Percentiles rank a stretch among this genome's conserved stretches.
phyloP scores from a whole-genome alignment of 805 yeast species.

The Kodamaea hsintzibuensis region DNA sequence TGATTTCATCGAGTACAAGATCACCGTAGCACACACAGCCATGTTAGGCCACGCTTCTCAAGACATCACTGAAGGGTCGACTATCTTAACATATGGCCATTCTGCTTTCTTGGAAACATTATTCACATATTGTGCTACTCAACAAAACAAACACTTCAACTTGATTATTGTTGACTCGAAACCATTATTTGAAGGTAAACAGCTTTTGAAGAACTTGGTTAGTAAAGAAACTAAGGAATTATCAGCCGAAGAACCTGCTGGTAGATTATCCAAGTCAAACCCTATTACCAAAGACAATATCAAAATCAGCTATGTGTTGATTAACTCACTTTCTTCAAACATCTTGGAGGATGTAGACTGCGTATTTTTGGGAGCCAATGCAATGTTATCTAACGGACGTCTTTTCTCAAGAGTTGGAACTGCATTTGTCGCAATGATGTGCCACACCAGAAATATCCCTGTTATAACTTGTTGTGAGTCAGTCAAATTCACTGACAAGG shows the following conservation, averaged over 20 bases:
- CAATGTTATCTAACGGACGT: constrained; percentile 93
- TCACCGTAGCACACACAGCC: constrained; percentile 78
- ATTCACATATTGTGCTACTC: constrained; percentile 62
- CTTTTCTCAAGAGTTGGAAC: constrained; percentile 93
- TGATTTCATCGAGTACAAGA: constrained; percentile 78
- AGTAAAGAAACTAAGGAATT: constrained; percentile 19
- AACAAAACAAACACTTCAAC: constrained; percentile 64
- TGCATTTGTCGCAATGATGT: constrained; percentile 89
- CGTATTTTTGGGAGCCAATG: constrained; percentile 94
- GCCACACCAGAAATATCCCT: constrained; percentile 85
- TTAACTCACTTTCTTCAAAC: constrained; percentile 72
- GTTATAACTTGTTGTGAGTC: constrained; percentile 95
- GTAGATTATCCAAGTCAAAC: constrained; percentile 14
- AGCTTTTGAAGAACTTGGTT: constrained; percentile 64
- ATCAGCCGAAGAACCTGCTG: constrained; percentile 11
- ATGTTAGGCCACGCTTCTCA: constrained; percentile 78
- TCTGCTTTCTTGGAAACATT: constrained; percentile 80
- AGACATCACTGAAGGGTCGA: constrained; percentile 74
- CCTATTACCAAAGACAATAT: constrained; percentile 54
- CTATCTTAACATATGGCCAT: constrained; percentile 84
- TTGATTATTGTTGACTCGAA: constrained; percentile 90
- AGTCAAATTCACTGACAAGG: constrained; percentile 90
- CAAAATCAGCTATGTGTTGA: constrained; percentile 73
- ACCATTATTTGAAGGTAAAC: constrained; percentile 92
- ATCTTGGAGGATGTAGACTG: constrained; percentile 85